A percentile compares a stretch with the other conserved stretches of the same genome.
Conservation (phyloP, 2,329 filamentous ascomycete genomes). For the Pezicula neosporulosa region DNA sequence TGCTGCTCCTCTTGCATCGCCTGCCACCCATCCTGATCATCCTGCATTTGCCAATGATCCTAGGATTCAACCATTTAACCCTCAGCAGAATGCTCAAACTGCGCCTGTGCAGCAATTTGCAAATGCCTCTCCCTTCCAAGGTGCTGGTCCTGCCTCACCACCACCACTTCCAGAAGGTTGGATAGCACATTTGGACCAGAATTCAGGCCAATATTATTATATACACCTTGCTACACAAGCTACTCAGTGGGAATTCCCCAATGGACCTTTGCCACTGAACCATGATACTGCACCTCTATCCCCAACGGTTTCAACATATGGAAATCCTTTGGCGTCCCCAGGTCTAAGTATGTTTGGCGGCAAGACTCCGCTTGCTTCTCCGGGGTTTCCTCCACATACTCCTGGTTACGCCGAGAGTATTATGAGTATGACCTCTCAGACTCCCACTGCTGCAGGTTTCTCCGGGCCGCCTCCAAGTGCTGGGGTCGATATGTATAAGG, state of each 20-base stretch:
- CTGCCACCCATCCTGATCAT: slow-evolving; percentile 57
- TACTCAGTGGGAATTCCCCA: slow-evolving; percentile 98
- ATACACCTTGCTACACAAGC: slow-evolving; percentile 94
- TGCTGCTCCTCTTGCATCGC: slow-evolving; percentile 30
- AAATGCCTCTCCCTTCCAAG: slow-evolving; percentile 37
- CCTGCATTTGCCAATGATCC: slow-evolving; percentile 89
- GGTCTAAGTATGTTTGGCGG: slow-evolving; percentile 47
- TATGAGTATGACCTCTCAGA: slow-evolving; percentile 73
- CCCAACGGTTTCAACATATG: slow-evolving; percentile 73
- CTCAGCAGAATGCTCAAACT: slow-evolving; percentile 28
- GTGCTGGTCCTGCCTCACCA: slow-evolving; percentile 71
- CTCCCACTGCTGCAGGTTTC: slow-evolving; percentile 78
- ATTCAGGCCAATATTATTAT: slow-evolving; percentile 97
- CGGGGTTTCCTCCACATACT: slow-evolving; percentile 77
- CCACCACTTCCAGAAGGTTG: slow-evolving; percentile 95
- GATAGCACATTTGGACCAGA: slow-evolving; percentile 95
- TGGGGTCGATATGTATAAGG: slow-evolving; percentile 91
- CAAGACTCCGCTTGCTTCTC: slow-evolving; percentile 70
- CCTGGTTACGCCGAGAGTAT: slow-evolving; percentile 84
- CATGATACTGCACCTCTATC: slow-evolving; percentile 81
- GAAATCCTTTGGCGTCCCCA: slow-evolving; percentile 69
- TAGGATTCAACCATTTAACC: slow-evolving; percentile 37
- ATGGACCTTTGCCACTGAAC: slow-evolving; percentile 85
- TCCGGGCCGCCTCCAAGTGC: slow-evolving; percentile 83
- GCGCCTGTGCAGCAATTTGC: slow-evolving; percentile 26